Base-by-base conservation (phyloP, 768 basidiomycete species). In the Hericium alpestre region DNA sequence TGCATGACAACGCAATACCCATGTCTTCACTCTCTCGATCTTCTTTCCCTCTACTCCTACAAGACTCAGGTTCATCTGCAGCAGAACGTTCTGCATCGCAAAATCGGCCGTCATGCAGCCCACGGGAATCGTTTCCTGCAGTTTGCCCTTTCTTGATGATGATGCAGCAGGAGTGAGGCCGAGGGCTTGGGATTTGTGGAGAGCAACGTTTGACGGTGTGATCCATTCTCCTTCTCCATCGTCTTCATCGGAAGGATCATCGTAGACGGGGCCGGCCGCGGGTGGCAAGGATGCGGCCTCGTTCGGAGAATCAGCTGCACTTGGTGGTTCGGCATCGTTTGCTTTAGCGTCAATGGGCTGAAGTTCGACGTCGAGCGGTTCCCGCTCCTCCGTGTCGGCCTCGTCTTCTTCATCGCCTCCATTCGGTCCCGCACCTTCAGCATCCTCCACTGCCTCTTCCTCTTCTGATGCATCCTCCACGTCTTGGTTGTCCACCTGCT, bases 51-150 rank as follows among this genome's bases (percentile, higher is more conserved):
- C 92, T 7, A 89, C 80, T 9, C 93, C 86, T 11, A 99, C 84
- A 27, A 98, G 76, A 59, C 86, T 88, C 60, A 99, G 72, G 0
- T 89, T 89, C 89, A 98, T 93, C 69, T 96, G 94, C 53, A 99
- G 71, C 61, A 95, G 72, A 20, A 98, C 91, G 65, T 99, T 99
- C 72, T 99, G 96, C 85, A 99, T 96, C 16, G 96, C 96, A 69
- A 93, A 98, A 79, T 99, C 96, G 20, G 90, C 90, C 9, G 96
- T 98, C 89, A 98, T 93, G 68, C 94, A 96, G 16, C 93, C 96
- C 5, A 81, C 83, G 54, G 76, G 76, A 49, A 95, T 75, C 69
- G 43, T 74, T 68, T 64, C 64, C 66, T 59, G 65, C 66, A 51
- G 69, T 70, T 57, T 72, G 64, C 58, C 55, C 50, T 72, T 73